Percentiles rank a stretch among this genome's conserved stretches.
Evolutionary conservation across 108 stramenopile species (phyloP).

Genomic region (Tribonema minus): DNA sequence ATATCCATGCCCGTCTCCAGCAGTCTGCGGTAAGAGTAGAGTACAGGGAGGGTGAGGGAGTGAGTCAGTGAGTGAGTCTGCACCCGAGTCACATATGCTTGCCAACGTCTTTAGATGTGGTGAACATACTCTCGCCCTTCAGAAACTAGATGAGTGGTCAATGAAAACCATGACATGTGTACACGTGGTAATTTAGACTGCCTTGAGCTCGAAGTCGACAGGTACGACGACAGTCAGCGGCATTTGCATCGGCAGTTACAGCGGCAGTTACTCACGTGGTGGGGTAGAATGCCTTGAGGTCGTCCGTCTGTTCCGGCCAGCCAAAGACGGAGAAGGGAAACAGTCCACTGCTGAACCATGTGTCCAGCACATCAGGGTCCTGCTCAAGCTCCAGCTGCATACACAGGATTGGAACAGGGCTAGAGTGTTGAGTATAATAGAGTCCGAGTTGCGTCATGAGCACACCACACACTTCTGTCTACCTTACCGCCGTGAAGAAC

Average conservation of each 20-base stretch:
- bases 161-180: too few relatives aligned
- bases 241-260: neutral
- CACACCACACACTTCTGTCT: too few relatives aligned
- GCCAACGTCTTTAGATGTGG: too few relatives aligned
- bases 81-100: too few relatives aligned
- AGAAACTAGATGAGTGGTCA: too few relatives aligned
- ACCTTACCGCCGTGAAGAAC: neutral
- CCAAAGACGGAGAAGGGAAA: constrained; percentile 99
- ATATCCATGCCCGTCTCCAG: constrained; percentile 98
- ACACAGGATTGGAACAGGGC: neutral
- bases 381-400: constrained; percentile 63
- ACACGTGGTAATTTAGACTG: too few relatives aligned
- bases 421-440: neutral
- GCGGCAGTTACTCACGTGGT: constrained; percentile 57
- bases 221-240: too few relatives aligned
- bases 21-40: constrained; percentile 54
- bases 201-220: too few relatives aligned
- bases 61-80: too few relatives aligned
- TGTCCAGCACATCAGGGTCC: constrained; percentile 97
- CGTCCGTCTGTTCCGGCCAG: constrained; percentile 83
- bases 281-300: constrained; percentile 95
- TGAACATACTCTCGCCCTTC: too few relatives aligned
- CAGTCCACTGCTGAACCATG: constrained; percentile 97
- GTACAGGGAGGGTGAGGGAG: too few relatives aligned
- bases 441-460: neutral